These are phyloP conservation scores for Ogataea salicorniae DNA, from an alignment of 805 yeast species.

Conservation along the genomic window DNA sequence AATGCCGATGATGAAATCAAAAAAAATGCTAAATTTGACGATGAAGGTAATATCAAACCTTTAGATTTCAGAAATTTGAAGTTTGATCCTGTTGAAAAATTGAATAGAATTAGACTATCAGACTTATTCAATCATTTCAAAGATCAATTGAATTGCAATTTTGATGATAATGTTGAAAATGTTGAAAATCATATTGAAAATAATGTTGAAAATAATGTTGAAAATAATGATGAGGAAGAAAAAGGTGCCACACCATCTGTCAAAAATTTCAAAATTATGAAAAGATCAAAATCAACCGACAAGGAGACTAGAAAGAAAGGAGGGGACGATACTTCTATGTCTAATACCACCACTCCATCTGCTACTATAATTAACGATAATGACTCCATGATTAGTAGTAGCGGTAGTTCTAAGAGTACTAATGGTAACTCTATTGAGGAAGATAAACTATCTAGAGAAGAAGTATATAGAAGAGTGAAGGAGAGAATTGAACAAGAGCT, in stretches of 20 bases:
- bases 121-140: slow-evolving; percentile 23
- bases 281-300: slow-evolving; percentile 1
- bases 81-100: slow-evolving; percentile 30
- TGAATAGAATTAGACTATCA: slow-evolving; percentile 26
- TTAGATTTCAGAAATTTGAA: slow-evolving; percentile 26
- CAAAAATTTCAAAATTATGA: slow-evolving; percentile 6
- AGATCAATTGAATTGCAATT: slow-evolving; percentile 4
- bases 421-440: slow-evolving; percentile 22
- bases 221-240: background rate
- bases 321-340: background rate
- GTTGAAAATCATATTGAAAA: slow-evolving; percentile 7
- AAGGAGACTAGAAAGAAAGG: background rate
- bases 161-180: slow-evolving; percentile 9
- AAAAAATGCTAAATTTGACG: slow-evolving; percentile 27
- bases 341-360: slow-evolving; percentile 2
- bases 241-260: background rate
- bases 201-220: background rate
- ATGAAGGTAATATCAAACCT: slow-evolving; percentile 30
- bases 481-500: slow-evolving; percentile 31
- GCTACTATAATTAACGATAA: slow-evolving; percentile 3
- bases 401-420: slow-evolving; percentile 2
- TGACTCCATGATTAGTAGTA: background rate
- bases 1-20: slow-evolving; percentile 32
- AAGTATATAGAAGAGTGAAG: slow-evolving; percentile 36
- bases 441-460: slow-evolving; percentile 38